Base-by-base conservation (phyloP, 2,329 filamentous ascomycete species). In the Pyricularia grisea region DNA sequence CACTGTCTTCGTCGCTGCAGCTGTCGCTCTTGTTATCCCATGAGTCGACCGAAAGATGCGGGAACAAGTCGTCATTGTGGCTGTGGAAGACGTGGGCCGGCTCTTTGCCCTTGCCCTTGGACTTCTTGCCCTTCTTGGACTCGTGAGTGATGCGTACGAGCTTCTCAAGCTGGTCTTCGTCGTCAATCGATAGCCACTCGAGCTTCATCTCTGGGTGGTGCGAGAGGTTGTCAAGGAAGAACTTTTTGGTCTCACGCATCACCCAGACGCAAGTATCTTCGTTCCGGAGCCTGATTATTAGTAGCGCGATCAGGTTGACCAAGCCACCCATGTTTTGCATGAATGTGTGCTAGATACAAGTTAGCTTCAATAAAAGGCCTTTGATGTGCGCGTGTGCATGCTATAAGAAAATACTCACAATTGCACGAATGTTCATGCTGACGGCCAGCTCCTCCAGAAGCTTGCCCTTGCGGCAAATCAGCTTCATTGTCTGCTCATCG, bases 151-250 rank as follows among this genome's bases (percentile, higher is more conserved):
- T 78, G 36, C 84, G 79, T 28, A 85, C 74, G 23, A 88, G 79
- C 25, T 81, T 81, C 42, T 86, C 82, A 4, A 85, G 81, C 0
- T 78, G 76, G 68, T 83, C 79, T 11, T 83, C 76, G 20, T 80
- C 83, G 63, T 84, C 83, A 70, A 88, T 82, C 5, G 85, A 84
- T 23, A 90, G 77, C 80, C 84, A 89, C 74, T 88, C 84, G 2
- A 90, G 78, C 72, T 84, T 84, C 73, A 87, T 78, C 11, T 83
- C 74, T 0, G 85, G 85, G 70, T 85, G 80, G 70, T 88, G 84
- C 1, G 84, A 82, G 2, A 89, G 75, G 36, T 81, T 85, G 74
- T 90, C 87, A 11, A 87, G 80, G 31, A 87, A 81, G 74, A 89
- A 89, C n/a, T 80, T 81, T 60, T 84, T 80, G 2, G 84, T 84